phyloP scores from a whole-genome alignment of 208 protist genomes.

The Acanthamoeba castellanii region DNA sequence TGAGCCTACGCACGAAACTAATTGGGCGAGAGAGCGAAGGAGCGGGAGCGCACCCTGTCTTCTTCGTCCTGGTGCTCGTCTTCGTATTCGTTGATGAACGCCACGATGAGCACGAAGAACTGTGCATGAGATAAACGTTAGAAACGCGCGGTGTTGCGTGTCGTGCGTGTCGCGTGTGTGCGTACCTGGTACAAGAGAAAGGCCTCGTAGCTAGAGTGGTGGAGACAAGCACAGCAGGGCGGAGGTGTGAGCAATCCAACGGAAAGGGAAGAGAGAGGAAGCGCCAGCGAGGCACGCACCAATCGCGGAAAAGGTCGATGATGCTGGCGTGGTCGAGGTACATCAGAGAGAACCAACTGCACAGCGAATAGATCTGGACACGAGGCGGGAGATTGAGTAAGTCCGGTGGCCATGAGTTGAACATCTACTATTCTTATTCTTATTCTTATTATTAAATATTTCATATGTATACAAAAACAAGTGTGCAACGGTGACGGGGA shows the following conservation, averaged over 20 bases:
- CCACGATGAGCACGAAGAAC: slow-evolving; percentile 95
- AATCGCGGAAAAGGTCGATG: slow-evolving; percentile 94
- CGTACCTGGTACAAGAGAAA: slow-evolving; percentile 35
- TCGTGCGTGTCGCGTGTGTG: neutral
- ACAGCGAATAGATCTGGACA: neutral
- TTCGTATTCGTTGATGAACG: slow-evolving; percentile 79
- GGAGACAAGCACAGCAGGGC: too few species aligned
- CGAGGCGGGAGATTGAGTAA: too few species aligned
- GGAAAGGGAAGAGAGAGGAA: neutral
- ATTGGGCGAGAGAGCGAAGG: neutral
- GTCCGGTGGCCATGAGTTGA: too few species aligned
- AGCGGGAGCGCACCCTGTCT: too few species aligned
- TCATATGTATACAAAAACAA: neutral
- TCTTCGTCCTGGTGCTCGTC: slow-evolving; percentile 75
- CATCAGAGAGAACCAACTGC: slow-evolving; percentile 67
- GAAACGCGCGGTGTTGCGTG: neutral
- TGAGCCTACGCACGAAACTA: too few species aligned
- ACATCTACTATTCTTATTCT: neutral
- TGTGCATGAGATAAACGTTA: slow-evolving; percentile 61
- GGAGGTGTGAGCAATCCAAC: neutral
- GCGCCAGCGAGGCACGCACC: slow-evolving; percentile 94
- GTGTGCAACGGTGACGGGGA: neutral
- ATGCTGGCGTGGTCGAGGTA: slow-evolving; percentile 88
- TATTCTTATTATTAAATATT: neutral
- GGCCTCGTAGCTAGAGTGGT: neutral